phyloP scores from a whole-genome alignment of 306 rosid species.

The Quercus rubra region DNA sequence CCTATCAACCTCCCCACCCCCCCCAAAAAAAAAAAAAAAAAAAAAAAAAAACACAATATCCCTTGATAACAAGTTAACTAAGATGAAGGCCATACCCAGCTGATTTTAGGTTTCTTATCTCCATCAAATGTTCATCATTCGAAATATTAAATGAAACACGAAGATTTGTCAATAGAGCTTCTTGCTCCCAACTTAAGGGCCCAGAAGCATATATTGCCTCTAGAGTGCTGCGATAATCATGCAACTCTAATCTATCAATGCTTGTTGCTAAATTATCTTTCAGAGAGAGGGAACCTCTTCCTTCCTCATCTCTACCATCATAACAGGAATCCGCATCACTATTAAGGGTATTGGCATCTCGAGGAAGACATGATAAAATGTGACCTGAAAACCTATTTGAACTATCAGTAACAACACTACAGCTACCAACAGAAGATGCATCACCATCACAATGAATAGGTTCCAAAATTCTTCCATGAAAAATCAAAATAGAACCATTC shows the following conservation, averaged over 20 bases:
- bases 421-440: constrained; percentile 83
- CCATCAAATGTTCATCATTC: constrained; percentile 81
- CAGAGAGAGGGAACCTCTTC: constrained; percentile 27
- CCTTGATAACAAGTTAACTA: constrained; percentile 18
- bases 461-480: constrained; percentile 47
- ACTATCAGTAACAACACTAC: constrained; percentile 52
- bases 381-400: constrained; percentile 33
- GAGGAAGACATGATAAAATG: constrained; percentile 46
- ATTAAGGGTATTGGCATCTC: constrained; percentile 43
- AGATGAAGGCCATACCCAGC: constrained; percentile 25
- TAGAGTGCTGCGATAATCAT: constrained; percentile 59
- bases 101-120: constrained; percentile 43
- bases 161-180: constrained; percentile 75
- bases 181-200: constrained; percentile 89
- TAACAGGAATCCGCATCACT: constrained; percentile 67
- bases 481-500: constrained; percentile 30
- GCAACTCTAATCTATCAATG: constrained; percentile 76
- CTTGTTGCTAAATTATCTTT: constrained; percentile 39
- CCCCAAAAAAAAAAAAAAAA: no score
- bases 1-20: no score
- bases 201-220: constrained; percentile 76
- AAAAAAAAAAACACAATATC: neutral
- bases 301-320: constrained; percentile 36
- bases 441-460: constrained; percentile 46
- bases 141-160: constrained; percentile 82